Percentiles rank a stretch among this genome's conserved stretches.
Conservation (phyloP, 2,329 filamentous ascomycete species). For the Plectosphaerella plurivora region DNA sequence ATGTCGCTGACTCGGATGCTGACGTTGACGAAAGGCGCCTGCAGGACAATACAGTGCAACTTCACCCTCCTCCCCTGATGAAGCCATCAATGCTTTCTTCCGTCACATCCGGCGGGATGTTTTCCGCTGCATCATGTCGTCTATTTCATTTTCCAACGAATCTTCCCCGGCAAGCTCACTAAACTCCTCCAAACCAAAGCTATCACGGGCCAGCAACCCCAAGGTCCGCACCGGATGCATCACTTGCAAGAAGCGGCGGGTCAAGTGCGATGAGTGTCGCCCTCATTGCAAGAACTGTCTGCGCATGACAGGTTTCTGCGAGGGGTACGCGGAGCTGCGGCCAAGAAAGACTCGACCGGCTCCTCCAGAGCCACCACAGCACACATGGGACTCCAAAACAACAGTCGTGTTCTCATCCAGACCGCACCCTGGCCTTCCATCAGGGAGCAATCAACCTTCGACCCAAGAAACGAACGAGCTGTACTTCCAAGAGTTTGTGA, state of each 20-base stretch:
- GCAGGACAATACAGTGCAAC: too few species aligned
- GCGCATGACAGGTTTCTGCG: slow-evolving; percentile 8
- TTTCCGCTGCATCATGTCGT: too few species aligned
- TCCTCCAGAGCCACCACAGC: slow-evolving; percentile 6
- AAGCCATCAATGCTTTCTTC: too few species aligned
- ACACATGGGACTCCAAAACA: slow-evolving; percentile 17
- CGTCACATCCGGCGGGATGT: too few species aligned
- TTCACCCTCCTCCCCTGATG: too few species aligned
- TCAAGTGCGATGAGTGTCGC: slow-evolving; percentile 14
- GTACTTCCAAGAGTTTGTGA: slow-evolving; percentile 26
- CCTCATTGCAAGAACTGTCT: slow-evolving; percentile 13
- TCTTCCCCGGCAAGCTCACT: too few species aligned
- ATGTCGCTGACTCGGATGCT: too few species aligned
- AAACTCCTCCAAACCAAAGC: slow-evolving; percentile 1
- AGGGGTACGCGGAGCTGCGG: slow-evolving; percentile 7
- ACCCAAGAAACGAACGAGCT: slow-evolving; percentile 5
- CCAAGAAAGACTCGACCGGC: slow-evolving; percentile 8
- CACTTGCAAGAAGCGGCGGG: slow-evolving; percentile 13
- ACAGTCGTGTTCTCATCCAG: not conserved
- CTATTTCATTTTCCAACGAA: too few species aligned
- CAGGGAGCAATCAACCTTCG: slow-evolving; percentile 11
- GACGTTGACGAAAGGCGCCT: too few species aligned
- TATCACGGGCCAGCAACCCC: slow-evolving; percentile 8
- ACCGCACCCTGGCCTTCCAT: too few species aligned
- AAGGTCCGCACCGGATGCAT: slow-evolving; percentile 13